Evolutionary conservation across 177 flowering plant genomes (phyloP).

Genomic region (Vitis hybrid): DNA sequence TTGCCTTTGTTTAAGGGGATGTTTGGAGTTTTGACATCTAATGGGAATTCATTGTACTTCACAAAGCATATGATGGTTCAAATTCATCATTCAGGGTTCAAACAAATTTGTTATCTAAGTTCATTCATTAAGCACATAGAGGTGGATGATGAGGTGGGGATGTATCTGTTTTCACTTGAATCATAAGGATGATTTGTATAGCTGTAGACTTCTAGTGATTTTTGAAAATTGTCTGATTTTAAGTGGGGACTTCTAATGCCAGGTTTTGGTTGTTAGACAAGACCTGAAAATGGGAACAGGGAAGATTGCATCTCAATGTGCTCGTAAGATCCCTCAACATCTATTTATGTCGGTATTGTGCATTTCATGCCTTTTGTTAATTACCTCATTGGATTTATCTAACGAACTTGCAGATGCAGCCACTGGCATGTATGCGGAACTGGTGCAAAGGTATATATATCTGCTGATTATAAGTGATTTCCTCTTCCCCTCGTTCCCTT

Average conservation of each 20-base stretch:
- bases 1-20: too few species aligned
- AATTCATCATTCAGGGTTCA: too few species aligned
- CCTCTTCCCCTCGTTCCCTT: background rate
- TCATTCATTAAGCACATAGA: too few species aligned
- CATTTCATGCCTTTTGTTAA: constrained; percentile 1
- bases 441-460: constrained; percentile 66
- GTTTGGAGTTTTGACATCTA: too few species aligned
- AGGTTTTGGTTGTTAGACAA: constrained; percentile 95
- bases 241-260: constrained; percentile 18
- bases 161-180: background rate
- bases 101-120: too few species aligned
- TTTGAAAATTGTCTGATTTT: background rate
- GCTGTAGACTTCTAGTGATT: background rate
- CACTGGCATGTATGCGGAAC: constrained; percentile 83
- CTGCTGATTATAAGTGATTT: background rate
- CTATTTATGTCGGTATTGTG: background rate
- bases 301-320: constrained; percentile 97
- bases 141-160: too few species aligned
- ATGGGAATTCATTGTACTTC: too few species aligned
- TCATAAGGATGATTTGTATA: background rate
- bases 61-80: too few species aligned
- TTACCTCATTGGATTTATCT: constrained; percentile 6
- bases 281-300: constrained; percentile 92
- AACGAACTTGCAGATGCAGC: constrained; percentile 77
- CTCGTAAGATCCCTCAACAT: constrained; percentile 61